Evolutionary conservation across 2,329 filamentous ascomycete genomes (phyloP).

Genomic region (Fusarium armeniacum): DNA sequence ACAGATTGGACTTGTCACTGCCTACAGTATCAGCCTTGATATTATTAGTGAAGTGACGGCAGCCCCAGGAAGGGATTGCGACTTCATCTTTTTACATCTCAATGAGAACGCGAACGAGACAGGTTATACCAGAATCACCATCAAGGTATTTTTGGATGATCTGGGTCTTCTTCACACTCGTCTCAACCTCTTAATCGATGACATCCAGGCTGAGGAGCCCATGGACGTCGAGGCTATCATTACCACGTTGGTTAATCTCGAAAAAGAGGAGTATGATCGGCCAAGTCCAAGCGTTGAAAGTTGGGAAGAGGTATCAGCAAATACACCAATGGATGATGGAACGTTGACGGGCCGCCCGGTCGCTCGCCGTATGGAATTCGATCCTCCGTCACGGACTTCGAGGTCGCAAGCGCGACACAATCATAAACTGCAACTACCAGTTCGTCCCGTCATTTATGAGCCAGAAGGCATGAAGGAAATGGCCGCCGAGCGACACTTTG

Average conservation of each 20-base stretch:
- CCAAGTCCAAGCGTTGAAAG: constrained; percentile 83
- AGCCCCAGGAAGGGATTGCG: constrained; percentile 89
- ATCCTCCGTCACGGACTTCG: constrained; percentile 55
- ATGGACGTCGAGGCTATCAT: constrained; percentile 78
- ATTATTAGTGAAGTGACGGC: constrained; percentile 90
- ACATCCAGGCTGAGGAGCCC: constrained; percentile 79
- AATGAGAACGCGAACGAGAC: constrained; percentile 72
- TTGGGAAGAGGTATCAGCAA: constrained; percentile 85
- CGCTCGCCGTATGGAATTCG: constrained; percentile 54
- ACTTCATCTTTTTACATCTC: constrained; percentile 89
- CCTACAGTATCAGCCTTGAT: constrained; percentile 81
- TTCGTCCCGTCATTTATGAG: constrained; percentile 84
- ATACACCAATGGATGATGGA: constrained; percentile 70
- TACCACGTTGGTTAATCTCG: constrained; percentile 79
- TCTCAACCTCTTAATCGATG: constrained; percentile 86
- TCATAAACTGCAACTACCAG: constrained; percentile 84
- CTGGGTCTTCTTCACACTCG: constrained; percentile 84
- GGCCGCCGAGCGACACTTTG: constrained; percentile 84
- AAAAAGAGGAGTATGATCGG: constrained; percentile 70
- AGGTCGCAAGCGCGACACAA: constrained; percentile 57
- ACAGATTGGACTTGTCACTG: constrained; percentile 89
- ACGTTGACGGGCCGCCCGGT: constrained; percentile 59
- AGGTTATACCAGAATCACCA: constrained; percentile 79
- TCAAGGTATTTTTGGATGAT: constrained; percentile 95
- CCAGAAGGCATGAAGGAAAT: constrained; percentile 84